phyloP scores from a whole-genome alignment of 176 grass and related monocot species.

The Aegilops umbellulata region DNA sequence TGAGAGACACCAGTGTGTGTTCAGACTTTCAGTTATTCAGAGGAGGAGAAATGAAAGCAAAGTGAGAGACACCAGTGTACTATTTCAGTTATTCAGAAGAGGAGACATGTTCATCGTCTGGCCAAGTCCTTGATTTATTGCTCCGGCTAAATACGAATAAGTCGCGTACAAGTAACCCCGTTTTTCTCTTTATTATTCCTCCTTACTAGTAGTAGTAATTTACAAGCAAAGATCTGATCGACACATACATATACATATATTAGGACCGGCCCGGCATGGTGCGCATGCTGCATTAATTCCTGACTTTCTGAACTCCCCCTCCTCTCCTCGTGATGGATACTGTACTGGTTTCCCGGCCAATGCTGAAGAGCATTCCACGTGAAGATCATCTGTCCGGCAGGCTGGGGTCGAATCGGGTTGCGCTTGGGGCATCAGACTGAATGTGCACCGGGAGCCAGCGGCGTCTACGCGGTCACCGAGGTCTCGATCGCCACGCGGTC shows the following conservation, averaged over 20 bases:
- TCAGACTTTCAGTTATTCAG: background rate
- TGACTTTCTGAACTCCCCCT: background rate
- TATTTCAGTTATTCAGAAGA: background rate
- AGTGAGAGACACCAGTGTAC: no score
- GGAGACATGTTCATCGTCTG: background rate
- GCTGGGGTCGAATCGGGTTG: background rate
- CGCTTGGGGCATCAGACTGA: background rate
- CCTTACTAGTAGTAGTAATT: conserved; percentile 32
- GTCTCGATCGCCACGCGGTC: conserved; percentile 81
- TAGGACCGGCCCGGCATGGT: conserved; percentile 26
- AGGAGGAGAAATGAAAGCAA: no score
- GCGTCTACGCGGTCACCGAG: conserved; percentile 67
- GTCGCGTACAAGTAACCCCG: conserved; percentile 28
- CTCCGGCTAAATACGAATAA: background rate
- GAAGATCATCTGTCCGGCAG: conserved; percentile 26
- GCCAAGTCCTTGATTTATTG: conserved; percentile 19
- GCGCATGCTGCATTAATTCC: conserved; percentile 26
- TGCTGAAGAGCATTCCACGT: conserved; percentile 16
- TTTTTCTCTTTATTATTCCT: conserved; percentile 24
- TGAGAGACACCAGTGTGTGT: background rate
- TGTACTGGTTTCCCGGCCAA: conserved; percentile 1
- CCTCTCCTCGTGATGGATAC: conserved; percentile 19
- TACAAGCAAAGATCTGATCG: conserved; percentile 42
- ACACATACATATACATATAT: conserved; percentile 24
- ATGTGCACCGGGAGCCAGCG: conserved; percentile 7